These are phyloP conservation scores for Suillus luteus DNA, from an alignment of 768 basidiomycete species.

Conservation along the genomic window DNA sequence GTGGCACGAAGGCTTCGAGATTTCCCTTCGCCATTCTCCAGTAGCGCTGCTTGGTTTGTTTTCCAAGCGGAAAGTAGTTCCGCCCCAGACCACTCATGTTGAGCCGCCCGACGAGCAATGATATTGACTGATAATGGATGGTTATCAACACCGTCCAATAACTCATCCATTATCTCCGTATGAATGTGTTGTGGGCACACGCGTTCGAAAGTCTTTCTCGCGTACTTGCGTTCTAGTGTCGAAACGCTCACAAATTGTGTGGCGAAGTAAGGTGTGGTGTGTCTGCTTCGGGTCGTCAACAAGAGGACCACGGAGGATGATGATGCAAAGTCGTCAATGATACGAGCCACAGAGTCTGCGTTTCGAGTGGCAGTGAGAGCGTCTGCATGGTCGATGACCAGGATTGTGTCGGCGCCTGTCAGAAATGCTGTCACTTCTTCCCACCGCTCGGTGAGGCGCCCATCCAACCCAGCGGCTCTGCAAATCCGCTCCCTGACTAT, in stretches of 20 bases:
- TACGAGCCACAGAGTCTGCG: background rate
- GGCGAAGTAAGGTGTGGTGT: background rate
- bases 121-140: constrained; percentile 4
- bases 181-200: background rate
- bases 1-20: background rate
- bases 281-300: constrained; percentile 6
- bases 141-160: background rate
- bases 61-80: constrained; percentile 8
- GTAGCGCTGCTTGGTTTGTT: background rate
- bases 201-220: background rate
- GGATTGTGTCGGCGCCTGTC: background rate
- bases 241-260: constrained; percentile 1
- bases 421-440: constrained; percentile 1
- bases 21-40: background rate
- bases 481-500: background rate
- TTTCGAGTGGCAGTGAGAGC: background rate
- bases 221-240: background rate
- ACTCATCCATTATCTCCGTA: background rate
- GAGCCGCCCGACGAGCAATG: constrained; percentile 5
- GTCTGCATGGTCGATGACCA: constrained; percentile 12
- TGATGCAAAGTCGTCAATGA: constrained; percentile 3
- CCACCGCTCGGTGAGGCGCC: background rate
- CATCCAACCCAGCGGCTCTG: background rate
- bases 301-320: constrained; percentile 8
- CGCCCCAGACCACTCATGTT: constrained; percentile 5